phyloP scores from a whole-genome alignment of 1,139 yeast genomes.

The Arxiozyma bovina region DNA sequence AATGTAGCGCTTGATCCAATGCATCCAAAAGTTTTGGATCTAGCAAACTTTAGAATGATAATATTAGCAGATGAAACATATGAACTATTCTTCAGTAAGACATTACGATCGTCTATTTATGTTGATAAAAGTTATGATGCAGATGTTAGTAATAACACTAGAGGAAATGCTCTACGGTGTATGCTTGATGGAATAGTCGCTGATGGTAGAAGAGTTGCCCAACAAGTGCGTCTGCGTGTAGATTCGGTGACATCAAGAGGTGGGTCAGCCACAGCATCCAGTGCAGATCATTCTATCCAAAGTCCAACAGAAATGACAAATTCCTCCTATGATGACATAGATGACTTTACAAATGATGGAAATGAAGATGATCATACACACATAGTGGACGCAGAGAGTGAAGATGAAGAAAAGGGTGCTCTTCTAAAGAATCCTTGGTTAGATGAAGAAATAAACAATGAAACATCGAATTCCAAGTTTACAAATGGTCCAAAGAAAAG shows the following conservation, averaged over 20 bases:
- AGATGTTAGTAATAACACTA: constrained; percentile 33
- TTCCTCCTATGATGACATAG: constrained; percentile 20
- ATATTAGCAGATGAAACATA: constrained; percentile 88
- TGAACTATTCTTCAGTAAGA: constrained; percentile 68
- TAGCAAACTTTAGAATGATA: constrained; percentile 93
- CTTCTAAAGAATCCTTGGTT: constrained; percentile 17
- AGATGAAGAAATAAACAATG: constrained; percentile 14
- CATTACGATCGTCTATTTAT: constrained; percentile 59
- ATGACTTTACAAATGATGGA: constrained; percentile 21
- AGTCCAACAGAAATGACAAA: constrained; percentile 1
- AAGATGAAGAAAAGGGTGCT: constrained; percentile 17
- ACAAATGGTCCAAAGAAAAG: background rate
- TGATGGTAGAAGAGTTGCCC: constrained; percentile 86
- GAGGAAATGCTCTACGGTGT: constrained; percentile 62
- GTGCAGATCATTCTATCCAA: constrained; percentile 14
- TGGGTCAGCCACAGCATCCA: constrained; percentile 9
- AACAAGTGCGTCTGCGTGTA: constrained; percentile 77
- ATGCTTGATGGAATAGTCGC: constrained; percentile 88
- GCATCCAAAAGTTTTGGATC: constrained; percentile 62
- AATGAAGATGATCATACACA: constrained; percentile 11
- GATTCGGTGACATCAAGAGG: constrained; percentile 39
- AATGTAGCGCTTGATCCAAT: constrained; percentile 79
- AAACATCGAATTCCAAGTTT: background rate
- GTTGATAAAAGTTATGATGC: constrained; percentile 46
- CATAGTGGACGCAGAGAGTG: background rate